phyloP scores from a whole-genome alignment of 495 filamentous ascomycete species.

The Cercophora samala region DNA sequence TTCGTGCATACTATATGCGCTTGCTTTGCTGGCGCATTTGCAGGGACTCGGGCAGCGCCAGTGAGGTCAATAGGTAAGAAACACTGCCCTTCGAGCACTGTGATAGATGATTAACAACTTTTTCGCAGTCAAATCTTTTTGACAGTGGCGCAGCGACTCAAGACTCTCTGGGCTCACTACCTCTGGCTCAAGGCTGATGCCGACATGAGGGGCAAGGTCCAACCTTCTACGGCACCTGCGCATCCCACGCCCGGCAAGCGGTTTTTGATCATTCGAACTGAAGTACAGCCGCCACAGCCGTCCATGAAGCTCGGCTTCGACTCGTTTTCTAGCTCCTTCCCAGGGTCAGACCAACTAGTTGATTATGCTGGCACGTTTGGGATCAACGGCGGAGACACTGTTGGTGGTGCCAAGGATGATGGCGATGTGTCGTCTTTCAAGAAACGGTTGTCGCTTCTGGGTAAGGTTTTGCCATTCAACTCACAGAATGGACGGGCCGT shows the following conservation, averaged over 20 bases:
- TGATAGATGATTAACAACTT: conserved; percentile 16
- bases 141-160: conserved; percentile 64
- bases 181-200: conserved; percentile 66
- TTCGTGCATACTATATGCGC: conserved; percentile 92
- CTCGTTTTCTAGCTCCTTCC: conserved; percentile 29
- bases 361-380: conserved; percentile 19
- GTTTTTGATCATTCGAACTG: conserved; percentile 88
- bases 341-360: conserved; percentile 6
- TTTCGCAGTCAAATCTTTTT: conserved; percentile 62
- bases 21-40: conserved; percentile 89
- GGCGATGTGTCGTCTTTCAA: conserved; percentile 41
- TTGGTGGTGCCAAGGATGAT: conserved; percentile 14
- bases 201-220: conserved; percentile 50
- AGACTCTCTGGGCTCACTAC: conserved; percentile 75
- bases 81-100: background rate
- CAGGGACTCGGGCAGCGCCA: conserved; percentile 66
- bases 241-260: conserved; percentile 87
- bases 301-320: conserved; percentile 43
- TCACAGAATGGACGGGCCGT: conserved; percentile 19
- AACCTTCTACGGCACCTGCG: conserved; percentile 76
- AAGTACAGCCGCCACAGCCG: conserved; percentile 58
- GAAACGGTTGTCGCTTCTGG: conserved; percentile 66
- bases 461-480: conserved; percentile 60
- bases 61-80: conserved; percentile 67
- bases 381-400: conserved; percentile 1